Percentiles rank a stretch among this genome's conserved stretches.
Evolutionary conservation across 139 green algal species (phyloP).

Genomic region (Tetradesmus lagerheimii): DNA sequence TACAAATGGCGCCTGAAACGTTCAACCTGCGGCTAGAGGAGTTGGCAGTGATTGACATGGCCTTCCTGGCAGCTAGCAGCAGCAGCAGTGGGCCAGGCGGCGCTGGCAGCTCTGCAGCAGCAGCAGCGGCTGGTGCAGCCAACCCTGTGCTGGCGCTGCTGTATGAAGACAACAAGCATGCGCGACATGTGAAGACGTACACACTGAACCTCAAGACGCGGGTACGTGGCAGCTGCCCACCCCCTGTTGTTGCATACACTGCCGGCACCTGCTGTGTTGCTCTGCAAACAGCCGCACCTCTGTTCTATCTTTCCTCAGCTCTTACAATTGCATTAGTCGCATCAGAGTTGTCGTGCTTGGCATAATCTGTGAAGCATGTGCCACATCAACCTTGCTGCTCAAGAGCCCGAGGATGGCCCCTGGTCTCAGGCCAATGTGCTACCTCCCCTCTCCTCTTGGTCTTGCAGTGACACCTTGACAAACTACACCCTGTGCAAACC

Average conservation of each 20-base stretch:
- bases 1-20: slow-evolving; percentile 76
- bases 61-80: slow-evolving; percentile 75
- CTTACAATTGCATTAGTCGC: too few species aligned
- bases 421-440: slow-evolving; percentile 86
- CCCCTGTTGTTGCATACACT: neutral
- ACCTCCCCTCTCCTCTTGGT: too few species aligned
- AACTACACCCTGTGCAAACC: too few species aligned
- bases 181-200: slow-evolving; percentile 86
- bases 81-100: slow-evolving; percentile 2
- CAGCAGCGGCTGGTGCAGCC: neutral
- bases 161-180: slow-evolving; percentile 93
- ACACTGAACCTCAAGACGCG: slow-evolving; percentile 34
- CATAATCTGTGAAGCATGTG: too few species aligned
- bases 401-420: slow-evolving; percentile 84
- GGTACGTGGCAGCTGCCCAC: neutral
- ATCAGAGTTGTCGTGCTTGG: too few species aligned
- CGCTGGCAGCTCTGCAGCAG: neutral
- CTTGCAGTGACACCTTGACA: too few species aligned
- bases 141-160: slow-evolving; percentile 90
- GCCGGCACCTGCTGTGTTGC: too few species aligned
- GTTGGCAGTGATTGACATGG: slow-evolving; percentile 86
- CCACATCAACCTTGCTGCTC: too few species aligned
- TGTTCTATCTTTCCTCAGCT: too few species aligned
- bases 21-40: slow-evolving; percentile 94
- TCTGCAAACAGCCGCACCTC: too few species aligned